Conservation (phyloP, 805 yeast species). For the Brettanomyces anomalus region DNA sequence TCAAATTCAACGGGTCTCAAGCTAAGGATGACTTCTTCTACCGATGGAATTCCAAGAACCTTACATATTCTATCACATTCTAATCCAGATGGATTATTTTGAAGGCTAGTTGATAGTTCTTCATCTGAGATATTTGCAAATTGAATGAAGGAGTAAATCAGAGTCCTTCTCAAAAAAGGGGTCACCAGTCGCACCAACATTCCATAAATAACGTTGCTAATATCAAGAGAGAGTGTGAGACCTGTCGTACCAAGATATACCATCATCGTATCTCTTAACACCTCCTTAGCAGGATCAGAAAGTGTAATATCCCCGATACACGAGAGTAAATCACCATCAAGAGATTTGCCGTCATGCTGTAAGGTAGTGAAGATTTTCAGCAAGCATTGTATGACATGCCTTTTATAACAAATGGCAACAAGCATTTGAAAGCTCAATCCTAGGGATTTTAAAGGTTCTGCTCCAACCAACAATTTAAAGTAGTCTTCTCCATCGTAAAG, state of each 20-base stretch:
- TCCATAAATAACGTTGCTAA: conserved; percentile 37
- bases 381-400: conserved; percentile 43
- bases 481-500: conserved; percentile 35
- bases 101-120: too few species aligned
- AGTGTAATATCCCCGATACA: neutral
- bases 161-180: conserved; percentile 57
- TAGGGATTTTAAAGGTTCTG: conserved; percentile 37
- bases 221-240: conserved; percentile 12
- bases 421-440: conserved; percentile 39
- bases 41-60: conserved; percentile 37
- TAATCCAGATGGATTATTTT: conserved; percentile 10
- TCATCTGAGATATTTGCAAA: conserved; percentile 25
- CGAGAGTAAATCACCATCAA: neutral
- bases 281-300: conserved; percentile 6
- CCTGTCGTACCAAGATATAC: conserved; percentile 18
- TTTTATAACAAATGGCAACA: conserved; percentile 39
- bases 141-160: conserved; percentile 44
- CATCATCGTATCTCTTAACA: conserved; percentile 10
- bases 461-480: conserved; percentile 42
- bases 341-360: neutral
- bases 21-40: conserved; percentile 20
- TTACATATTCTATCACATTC: conserved; percentile 50
- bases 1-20: conserved; percentile 10
- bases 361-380: conserved; percentile 14
- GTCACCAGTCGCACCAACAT: conserved; percentile 48